Conservation (phyloP, 495 filamentous ascomycete genomes). For the Penicillium nucicola region DNA sequence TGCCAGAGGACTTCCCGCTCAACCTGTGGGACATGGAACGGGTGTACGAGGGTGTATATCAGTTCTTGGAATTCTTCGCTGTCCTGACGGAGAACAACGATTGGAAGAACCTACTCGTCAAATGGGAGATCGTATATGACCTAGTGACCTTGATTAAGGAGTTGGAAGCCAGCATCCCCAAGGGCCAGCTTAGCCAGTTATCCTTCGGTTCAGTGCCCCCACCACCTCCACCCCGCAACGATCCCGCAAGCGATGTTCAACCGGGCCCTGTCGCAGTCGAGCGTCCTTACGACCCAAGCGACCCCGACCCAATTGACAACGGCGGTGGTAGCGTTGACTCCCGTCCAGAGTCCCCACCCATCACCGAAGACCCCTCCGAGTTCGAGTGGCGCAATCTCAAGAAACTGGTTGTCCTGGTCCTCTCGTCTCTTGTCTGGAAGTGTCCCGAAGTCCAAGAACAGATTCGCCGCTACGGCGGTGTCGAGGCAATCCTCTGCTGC, state of each 20-base stretch:
- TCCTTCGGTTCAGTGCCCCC: constrained; percentile 30
- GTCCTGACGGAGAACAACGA: constrained; percentile 76
- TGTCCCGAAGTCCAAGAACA: constrained; percentile 77
- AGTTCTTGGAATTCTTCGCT: constrained; percentile 92
- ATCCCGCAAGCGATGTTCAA: constrained; percentile 25
- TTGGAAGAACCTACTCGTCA: constrained; percentile 68
- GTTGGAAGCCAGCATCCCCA: constrained; percentile 79
- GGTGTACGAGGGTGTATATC: constrained; percentile 82
- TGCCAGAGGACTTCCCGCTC: constrained; percentile 81
- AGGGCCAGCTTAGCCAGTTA: constrained; percentile 55
- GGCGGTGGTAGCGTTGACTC: constrained; percentile 39
- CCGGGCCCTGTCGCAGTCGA: constrained; percentile 52
- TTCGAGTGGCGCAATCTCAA: constrained; percentile 95
- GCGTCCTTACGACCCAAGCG: constrained; percentile 53
- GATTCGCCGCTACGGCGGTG: constrained; percentile 74
- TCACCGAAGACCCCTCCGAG: constrained; percentile 75
- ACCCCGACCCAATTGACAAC: constrained; percentile 43
- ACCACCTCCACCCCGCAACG: constrained; percentile 24
- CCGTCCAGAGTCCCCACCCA: constrained; percentile 56
- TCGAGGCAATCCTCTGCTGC: constrained; percentile 82
- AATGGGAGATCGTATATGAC: constrained; percentile 86
- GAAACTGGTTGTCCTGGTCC: constrained; percentile 82
- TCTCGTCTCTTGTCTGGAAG: constrained; percentile 81
- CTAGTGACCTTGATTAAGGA: constrained; percentile 81
- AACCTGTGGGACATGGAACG: constrained; percentile 97